Conservation (phyloP, 1,284 basidiomycete species). For the Marasmius oreades region DNA sequence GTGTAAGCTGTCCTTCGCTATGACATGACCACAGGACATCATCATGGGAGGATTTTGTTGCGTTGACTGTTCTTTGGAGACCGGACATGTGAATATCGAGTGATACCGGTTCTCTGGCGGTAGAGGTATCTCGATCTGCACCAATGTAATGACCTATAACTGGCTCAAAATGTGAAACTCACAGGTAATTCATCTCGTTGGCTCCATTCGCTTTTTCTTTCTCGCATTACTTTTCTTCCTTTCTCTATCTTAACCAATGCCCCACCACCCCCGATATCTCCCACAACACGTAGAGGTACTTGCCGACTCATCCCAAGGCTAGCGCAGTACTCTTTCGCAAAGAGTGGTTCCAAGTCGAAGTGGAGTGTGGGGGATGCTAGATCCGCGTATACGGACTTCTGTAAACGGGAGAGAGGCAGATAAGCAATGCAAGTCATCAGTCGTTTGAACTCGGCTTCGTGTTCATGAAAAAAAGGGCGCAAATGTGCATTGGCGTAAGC, state of each 20-base stretch:
- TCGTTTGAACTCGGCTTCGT: constrained; percentile 66
- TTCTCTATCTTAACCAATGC: constrained; percentile 90
- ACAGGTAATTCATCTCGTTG: constrained; percentile 89
- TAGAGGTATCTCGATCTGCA: constrained; percentile 90
- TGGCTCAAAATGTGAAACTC: constrained; percentile 24
- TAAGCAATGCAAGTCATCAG: constrained; percentile 78
- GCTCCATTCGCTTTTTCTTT: constrained; percentile 88
- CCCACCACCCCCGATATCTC: constrained; percentile 88
- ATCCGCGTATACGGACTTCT: constrained; percentile 72
- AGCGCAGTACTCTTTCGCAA: constrained; percentile 88
- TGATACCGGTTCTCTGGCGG: constrained; percentile 88
- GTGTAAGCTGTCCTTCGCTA: constrained; percentile 84
- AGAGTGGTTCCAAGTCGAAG: constrained; percentile 75
- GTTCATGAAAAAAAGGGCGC: constrained; percentile 61
- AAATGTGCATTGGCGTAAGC: constrained; percentile 73
- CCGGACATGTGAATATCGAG: constrained; percentile 96
- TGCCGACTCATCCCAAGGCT: constrained; percentile 84
- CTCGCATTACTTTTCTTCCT: constrained; percentile 88
- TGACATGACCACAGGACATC: constrained; percentile 93
- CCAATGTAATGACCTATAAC: constrained; percentile 7
- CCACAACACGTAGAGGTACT: constrained; percentile 81
- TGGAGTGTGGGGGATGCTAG: constrained; percentile 68
- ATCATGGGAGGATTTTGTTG: constrained; percentile 96
- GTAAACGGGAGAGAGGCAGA: constrained; percentile 60
- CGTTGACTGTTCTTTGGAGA: constrained; percentile 95